phyloP scores from a whole-genome alignment of 1,284 basidiomycete species.

The Kwoniella shivajii region DNA sequence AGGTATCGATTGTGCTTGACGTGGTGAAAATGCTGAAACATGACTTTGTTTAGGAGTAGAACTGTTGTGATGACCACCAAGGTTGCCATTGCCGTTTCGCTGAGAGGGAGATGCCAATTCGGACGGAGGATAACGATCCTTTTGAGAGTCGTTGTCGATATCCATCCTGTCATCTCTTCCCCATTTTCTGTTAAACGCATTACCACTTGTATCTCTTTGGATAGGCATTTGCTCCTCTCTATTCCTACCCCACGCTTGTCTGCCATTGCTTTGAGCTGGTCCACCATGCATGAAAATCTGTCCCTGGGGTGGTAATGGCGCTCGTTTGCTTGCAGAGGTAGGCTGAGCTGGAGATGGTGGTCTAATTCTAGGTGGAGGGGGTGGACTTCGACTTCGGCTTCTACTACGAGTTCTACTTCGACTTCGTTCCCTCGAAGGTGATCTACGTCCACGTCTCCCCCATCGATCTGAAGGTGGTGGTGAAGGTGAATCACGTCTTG shows the following conservation, averaged over 20 bases:
- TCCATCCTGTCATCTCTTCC: conserved; percentile 1
- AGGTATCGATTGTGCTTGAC: conserved; percentile 14
- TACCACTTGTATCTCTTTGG: neutral
- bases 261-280: neutral
- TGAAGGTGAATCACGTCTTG: conserved; percentile 3
- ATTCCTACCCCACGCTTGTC: neutral
- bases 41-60: neutral
- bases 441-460: neutral
- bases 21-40: too few relatives aligned
- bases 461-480: conserved; percentile 9
- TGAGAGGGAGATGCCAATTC: too few relatives aligned
- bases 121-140: neutral
- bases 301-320: conserved; percentile 5
- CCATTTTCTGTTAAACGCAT: neutral
- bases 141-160: neutral
- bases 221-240: neutral
- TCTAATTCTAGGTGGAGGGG: conserved; percentile 9
- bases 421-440: neutral
- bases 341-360: neutral
- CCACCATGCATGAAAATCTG: conserved; percentile 9
- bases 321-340: neutral
- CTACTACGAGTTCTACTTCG: conserved; percentile 10
- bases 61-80: too few relatives aligned
- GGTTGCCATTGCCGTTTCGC: too few relatives aligned
- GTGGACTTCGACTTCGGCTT: conserved; percentile 10